Conservation (phyloP, 106 monocot species). For the Dendrobium huoshanense region DNA sequence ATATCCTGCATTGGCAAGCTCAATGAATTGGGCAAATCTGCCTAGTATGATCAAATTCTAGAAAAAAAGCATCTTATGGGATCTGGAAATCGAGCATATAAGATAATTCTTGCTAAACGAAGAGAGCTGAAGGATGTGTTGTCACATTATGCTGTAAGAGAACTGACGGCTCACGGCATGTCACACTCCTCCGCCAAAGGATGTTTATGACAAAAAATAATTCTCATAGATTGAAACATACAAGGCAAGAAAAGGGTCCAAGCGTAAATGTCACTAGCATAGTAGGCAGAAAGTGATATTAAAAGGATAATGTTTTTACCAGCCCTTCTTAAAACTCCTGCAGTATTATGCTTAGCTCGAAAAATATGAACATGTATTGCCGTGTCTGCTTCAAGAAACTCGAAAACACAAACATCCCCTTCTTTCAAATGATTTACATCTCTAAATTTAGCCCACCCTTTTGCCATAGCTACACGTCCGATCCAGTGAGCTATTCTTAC, state of each 20-base stretch:
- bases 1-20: too few species aligned
- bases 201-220: background rate
- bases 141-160: background rate
- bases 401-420: slow-evolving; percentile 20
- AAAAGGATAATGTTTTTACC: slow-evolving; percentile 4
- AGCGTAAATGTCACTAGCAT: background rate
- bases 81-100: background rate
- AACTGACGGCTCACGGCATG: background rate
- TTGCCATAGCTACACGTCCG: slow-evolving; percentile 11
- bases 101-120: background rate
- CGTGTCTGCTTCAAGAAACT: slow-evolving; percentile 8
- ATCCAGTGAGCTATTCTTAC: slow-evolving; percentile 10
- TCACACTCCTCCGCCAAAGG: background rate
- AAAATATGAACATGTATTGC: slow-evolving; percentile 17
- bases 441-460: slow-evolving; percentile 12
- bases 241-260: background rate
- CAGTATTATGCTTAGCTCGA: background rate
- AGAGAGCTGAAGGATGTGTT: background rate
- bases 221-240: background rate
- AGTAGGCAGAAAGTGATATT: background rate
- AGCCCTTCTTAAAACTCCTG: background rate
- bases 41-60: background rate
- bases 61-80: background rate
- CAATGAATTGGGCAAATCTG: background rate
- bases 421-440: slow-evolving; percentile 8